Percentiles rank a stretch among this genome's conserved stretches.
phyloP scores from a whole-genome alignment of 2,329 filamentous ascomycete species.

The Escovopsis sp. region DNA sequence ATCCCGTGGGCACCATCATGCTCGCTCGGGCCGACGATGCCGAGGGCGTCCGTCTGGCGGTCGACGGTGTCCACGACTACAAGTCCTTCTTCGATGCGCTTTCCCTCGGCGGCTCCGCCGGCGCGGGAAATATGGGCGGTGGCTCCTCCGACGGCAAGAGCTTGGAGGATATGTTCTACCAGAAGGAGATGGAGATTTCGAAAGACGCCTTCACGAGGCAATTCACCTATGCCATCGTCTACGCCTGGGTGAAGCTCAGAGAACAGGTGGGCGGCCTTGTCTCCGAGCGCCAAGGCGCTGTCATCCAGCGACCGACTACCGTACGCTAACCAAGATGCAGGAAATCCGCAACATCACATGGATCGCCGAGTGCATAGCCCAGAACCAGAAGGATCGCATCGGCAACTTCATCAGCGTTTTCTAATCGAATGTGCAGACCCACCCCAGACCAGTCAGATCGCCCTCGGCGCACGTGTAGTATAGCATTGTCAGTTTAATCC shows the following conservation, averaged over 20 bases:
- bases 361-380: conserved; percentile 98
- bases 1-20: conserved; percentile 91
- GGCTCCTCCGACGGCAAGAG: conserved; percentile 72
- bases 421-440: conserved; percentile 28
- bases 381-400: conserved; percentile 98
- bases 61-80: conserved; percentile 88
- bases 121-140: conserved; percentile 74
- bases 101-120: conserved; percentile 55
- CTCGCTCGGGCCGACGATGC: conserved; percentile 88
- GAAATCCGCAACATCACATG: conserved; percentile 99
- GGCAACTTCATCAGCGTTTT: conserved; percentile 99
- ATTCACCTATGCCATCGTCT: conserved; percentile 89
- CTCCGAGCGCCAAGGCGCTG: too few species aligned
- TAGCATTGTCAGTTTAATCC: conserved; percentile 24
- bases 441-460: conserved; percentile 10
- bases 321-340: conserved; percentile 30
- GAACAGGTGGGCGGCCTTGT: conserved; percentile 59
- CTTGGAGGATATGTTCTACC: conserved; percentile 94
- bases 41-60: conserved; percentile 82
- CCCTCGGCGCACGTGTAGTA: conserved; percentile 28
- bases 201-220: conserved; percentile 92
- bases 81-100: conserved; percentile 92
- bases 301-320: neutral
- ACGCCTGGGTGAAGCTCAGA: conserved; percentile 92
- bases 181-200: conserved; percentile 98